Evolutionary conservation across 768 basidiomycete genomes (phyloP), one percentile per base, ranked within the genome.

Genomic region (Megacollybia marginata): DNA sequence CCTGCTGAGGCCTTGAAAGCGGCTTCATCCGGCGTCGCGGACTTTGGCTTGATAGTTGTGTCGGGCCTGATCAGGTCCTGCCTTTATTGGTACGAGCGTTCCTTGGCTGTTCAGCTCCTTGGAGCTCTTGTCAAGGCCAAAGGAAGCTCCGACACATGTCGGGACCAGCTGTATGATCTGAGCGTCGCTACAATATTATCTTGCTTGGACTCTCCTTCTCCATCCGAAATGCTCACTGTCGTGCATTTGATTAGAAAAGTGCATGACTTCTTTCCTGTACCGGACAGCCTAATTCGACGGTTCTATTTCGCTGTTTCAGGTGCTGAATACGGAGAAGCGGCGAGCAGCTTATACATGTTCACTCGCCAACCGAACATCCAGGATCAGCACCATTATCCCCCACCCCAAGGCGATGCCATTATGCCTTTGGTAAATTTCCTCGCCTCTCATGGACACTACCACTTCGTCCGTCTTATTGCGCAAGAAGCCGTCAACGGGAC

Each of bases 371-470:
- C 52, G 15, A 51, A 52, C 19, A 62, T 73, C 42, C 56, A 59
- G 43, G 50, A 57, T 18, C 53, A 54, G n/a, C 67, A 67, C 47
- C 49, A 54, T 4, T 83, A 81, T 51, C 77, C 80, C 5, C 60
- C 73, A 16, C 85, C 86, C 5, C 65, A 64, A 36, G 73, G 71
- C 28, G 42, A 53, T 9, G 58, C 74, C 2, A 54, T 83, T 46
- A 58, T 69, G 15, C 84, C 78, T 77, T 60, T 85, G n/a, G 69
- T 86, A 67, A 51, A 64, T 3, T 59, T 74, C 59, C 65, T 83
- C 13, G 58, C 65, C 1, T 51, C 56, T 35, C 69, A 71, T 42
- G 63, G 63, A 19, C 68, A 73, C 50, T 61, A 69, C 4, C 69
- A 79, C 53, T 67, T 78, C 6, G 69, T 74, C 31, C 74, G 80